A percentile compares a stretch with the other conserved stretches of the same genome.
phyloP scores from a whole-genome alignment of 1,284 basidiomycete species.

The Leucoagaricus sp. region DNA sequence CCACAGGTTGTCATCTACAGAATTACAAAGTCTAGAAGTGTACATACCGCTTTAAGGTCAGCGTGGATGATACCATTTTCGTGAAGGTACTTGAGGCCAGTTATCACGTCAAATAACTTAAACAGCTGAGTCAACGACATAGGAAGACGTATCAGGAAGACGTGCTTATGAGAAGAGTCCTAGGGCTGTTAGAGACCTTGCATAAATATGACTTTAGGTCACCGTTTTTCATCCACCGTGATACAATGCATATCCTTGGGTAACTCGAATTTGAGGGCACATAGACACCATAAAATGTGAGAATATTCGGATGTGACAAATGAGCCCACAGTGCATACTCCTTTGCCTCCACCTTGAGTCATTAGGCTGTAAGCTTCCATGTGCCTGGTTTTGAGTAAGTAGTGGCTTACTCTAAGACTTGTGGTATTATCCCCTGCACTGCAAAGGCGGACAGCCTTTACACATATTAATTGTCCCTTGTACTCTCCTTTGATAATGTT shows the following conservation, averaged over 20 bases:
- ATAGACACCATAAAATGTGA: constrained; percentile 10
- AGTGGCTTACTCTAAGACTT: too few relatives aligned
- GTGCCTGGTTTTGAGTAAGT: too few relatives aligned
- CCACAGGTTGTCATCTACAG: too few relatives aligned
- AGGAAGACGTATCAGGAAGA: too few relatives aligned
- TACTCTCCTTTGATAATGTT: not conserved
- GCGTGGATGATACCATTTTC: not conserved
- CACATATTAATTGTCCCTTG: not conserved
- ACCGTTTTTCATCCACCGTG: constrained; percentile 9
- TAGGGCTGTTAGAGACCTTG: not conserved
- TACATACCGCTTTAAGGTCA: constrained; percentile 9
- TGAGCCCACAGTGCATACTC: constrained; percentile 6
- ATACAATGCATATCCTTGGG: not conserved
- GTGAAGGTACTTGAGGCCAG: constrained; percentile 5
- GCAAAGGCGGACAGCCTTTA: not conserved
- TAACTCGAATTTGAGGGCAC: too few relatives aligned
- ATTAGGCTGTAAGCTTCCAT: too few relatives aligned
- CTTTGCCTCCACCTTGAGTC: not conserved
- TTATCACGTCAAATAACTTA: not conserved
- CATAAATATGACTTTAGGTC: not conserved
- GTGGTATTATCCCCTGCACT: too few relatives aligned
- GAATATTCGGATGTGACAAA: not conserved
- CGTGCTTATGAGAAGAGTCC: not conserved
- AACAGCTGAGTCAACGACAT: too few relatives aligned
- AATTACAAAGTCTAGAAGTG: too few relatives aligned